phyloP scores from a whole-genome alignment of 2,329 filamentous ascomycete species.

The Fusarium sterilihyphosum region DNA sequence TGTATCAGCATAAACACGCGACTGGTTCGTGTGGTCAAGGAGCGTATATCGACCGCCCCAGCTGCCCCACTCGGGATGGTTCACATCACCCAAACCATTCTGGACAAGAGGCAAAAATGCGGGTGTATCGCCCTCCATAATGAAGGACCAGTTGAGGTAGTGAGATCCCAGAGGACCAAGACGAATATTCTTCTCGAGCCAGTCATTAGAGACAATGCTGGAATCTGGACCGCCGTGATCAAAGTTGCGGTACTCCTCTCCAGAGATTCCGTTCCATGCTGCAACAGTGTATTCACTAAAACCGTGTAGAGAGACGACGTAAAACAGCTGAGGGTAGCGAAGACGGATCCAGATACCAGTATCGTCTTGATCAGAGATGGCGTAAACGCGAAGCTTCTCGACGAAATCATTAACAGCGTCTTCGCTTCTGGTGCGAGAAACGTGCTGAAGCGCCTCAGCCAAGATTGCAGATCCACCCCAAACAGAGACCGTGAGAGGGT shows the following conservation, averaged over 20 bases:
- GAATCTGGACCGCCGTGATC: slow-evolving; percentile 12
- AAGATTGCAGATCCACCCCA: slow-evolving; percentile 65
- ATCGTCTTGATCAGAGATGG: slow-evolving; percentile 69
- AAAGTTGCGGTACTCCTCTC: slow-evolving; percentile 14
- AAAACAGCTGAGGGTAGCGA: slow-evolving; percentile 63
- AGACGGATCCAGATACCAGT: slow-evolving; percentile 64
- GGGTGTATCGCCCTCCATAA: slow-evolving; percentile 23
- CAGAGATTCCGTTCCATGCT: slow-evolving; percentile 62
- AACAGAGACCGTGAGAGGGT: slow-evolving; percentile 60
- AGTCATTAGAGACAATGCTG: background rate
- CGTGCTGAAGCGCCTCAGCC: slow-evolving; percentile 57
- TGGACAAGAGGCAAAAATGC: background rate
- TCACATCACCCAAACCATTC: slow-evolving; percentile 1
- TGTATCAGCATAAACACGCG: background rate
- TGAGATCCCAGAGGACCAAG: slow-evolving; percentile 9
- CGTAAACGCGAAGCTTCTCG: slow-evolving; percentile 58
- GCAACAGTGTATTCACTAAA: slow-evolving; percentile 65
- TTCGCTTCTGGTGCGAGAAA: slow-evolving; percentile 35
- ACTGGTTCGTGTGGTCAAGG: background rate
- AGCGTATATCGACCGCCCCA: slow-evolving; percentile 21
- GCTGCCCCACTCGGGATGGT: slow-evolving; percentile 18
- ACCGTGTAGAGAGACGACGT: slow-evolving; percentile 63
- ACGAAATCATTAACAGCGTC: slow-evolving; percentile 50
- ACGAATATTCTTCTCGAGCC: slow-evolving; percentile 1
- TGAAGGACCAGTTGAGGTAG: slow-evolving; percentile 2